Evolutionary conservation across 1,284 basidiomycete species (phyloP).

Genomic region (Lentinula novae-zelandiae): DNA sequence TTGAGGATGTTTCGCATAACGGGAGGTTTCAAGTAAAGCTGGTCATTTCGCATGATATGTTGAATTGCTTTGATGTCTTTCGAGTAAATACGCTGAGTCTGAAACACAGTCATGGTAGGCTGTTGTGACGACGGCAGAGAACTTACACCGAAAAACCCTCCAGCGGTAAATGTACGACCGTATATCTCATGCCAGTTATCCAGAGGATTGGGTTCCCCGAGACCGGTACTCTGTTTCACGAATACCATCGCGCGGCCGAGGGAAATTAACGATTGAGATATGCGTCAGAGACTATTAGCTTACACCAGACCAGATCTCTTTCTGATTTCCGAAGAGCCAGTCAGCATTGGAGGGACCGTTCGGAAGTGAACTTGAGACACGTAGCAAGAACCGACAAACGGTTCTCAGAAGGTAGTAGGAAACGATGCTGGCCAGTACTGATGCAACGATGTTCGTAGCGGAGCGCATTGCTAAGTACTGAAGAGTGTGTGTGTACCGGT

Average conservation of each 20-base stretch:
- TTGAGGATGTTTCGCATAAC: background rate
- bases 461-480: background rate
- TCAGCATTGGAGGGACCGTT: conserved; percentile 5
- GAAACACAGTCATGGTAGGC: background rate
- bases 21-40: conserved; percentile 12
- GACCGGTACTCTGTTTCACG: background rate
- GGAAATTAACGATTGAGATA: background rate
- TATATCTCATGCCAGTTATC: conserved; percentile 12
- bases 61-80: conserved; percentile 13
- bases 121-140: background rate
- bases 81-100: conserved; percentile 7
- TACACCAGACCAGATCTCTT: conserved; percentile 1
- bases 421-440: background rate
- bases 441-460: background rate
- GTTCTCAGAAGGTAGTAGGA: background rate
- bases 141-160: conserved; percentile 3
- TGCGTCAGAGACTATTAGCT: background rate
- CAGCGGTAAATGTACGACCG: conserved; percentile 8
- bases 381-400: background rate
- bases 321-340: conserved; percentile 9
- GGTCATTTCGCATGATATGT: conserved; percentile 10
- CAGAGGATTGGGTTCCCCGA: conserved; percentile 1
- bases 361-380: background rate
- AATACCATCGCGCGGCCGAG: background rate
- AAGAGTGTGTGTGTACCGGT: too few species aligned